Evolutionary conservation across 2,329 filamentous ascomycete species (phyloP), one percentile per base, ranked within the genome.

Genomic region (Penicillium sp.): DNA sequence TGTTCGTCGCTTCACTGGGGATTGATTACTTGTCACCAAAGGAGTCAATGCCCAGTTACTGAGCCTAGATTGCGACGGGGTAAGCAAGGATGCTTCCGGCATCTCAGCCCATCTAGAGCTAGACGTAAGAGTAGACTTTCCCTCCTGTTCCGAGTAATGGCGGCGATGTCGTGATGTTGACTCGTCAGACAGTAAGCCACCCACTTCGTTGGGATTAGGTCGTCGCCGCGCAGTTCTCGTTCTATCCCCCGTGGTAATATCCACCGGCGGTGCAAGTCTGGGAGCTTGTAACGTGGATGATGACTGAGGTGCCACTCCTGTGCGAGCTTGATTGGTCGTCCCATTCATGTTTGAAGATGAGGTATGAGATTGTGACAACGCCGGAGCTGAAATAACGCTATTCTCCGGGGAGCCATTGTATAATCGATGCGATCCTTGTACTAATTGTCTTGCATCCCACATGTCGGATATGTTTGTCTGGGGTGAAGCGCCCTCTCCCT

Each of bases 401-500:
- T 60, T 62, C 40, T 63, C 57, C 5, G 63, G 61, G n/a, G 68
- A 68, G 18, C 59, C 59, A 59, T 64, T 64, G 33, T 68, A 28
- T 28, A 62, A 50, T 59, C 58, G 57, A 57, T 60, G 52, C 38
- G 28, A 33, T 23, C 47, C 56, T 42, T 26, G 42, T 30, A 38
- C 12, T 14, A 20, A 38, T 40, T 30, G 35, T 45, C 18, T 35
- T 9, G 45, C 20, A 26, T 28, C 40, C 58, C 63, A 52, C 55
- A 61, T 21, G 61, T 75, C n/a, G 77, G 74, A 59, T 74, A 78
- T 48, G 79, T 74, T 51, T 79, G 21, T 21, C 35, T 48, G 45
- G 24, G 20, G 18, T 21, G 8, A 18, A 6, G 75, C 57, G 79
- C 73, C 63, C 83, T 94, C 84, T 18, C 85, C 85, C 61, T 88